Evolutionary conservation across 2,329 filamentous ascomycete species (phyloP).

Genomic region (Taxawa tesnikishii): DNA sequence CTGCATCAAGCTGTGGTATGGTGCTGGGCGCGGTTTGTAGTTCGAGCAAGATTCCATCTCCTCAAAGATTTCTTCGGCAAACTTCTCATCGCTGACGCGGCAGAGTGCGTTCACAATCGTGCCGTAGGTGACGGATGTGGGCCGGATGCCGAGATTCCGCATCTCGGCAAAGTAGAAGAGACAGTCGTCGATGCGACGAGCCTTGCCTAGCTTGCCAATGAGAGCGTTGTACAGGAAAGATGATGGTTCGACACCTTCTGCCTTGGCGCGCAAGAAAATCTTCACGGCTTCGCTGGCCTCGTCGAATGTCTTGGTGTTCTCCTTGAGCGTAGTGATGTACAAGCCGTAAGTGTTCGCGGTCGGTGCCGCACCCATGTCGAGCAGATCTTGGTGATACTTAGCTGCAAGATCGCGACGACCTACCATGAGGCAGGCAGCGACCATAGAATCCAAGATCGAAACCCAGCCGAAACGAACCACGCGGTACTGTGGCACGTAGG

Average conservation of each 20-base stretch:
- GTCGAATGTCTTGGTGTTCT: constrained; percentile 93
- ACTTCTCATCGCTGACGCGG: constrained; percentile 93
- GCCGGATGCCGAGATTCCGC: constrained; percentile 82
- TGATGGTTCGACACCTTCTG: constrained; percentile 87
- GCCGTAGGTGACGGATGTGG: constrained; percentile 94
- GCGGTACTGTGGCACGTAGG: constrained; percentile 69
- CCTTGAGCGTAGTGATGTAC: constrained; percentile 98
- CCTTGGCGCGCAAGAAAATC: constrained; percentile 88
- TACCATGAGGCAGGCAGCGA: constrained; percentile 75
- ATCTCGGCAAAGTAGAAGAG: constrained; percentile 98
- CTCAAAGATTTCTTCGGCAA: constrained; percentile 94
- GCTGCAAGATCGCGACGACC: constrained; percentile 71
- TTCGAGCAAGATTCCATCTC: constrained; percentile 99
- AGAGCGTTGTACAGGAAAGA: constrained; percentile 97
- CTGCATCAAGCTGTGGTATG: constrained; percentile 99
- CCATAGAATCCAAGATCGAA: constrained; percentile 91
- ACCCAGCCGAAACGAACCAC: constrained; percentile 93
- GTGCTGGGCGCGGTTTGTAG: constrained; percentile 93
- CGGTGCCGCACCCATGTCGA: constrained; percentile 80
- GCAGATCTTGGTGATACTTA: constrained; percentile 81
- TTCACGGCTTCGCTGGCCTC: constrained; percentile 94
- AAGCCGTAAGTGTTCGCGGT: constrained; percentile 96
- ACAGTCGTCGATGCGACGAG: constrained; percentile 93
- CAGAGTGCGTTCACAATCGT: constrained; percentile 97
- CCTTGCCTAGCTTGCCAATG: constrained; percentile 96